Percentiles rank a stretch among this genome's conserved stretches.
Evolutionary conservation across 768 basidiomycete species (phyloP).

Genomic region (Panus rudis): DNA sequence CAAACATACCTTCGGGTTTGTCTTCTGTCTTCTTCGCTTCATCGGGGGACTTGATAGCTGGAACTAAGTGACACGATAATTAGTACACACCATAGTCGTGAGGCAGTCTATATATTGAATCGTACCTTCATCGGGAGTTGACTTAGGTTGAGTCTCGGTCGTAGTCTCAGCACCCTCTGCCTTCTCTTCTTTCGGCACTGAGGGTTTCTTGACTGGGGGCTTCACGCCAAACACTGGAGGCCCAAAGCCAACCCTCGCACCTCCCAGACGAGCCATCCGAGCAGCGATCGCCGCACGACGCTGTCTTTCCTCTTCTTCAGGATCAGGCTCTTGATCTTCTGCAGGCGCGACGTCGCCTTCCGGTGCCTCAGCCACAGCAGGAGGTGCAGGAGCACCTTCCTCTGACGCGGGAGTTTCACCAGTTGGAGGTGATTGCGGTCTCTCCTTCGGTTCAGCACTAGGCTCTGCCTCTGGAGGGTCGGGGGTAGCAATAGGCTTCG

Average conservation of each 20-base stretch:
- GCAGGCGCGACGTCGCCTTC: slow-evolving; percentile 21
- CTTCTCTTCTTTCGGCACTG: slow-evolving; percentile 9
- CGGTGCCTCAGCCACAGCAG: slow-evolving; percentile 12
- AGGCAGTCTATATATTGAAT: too few species aligned
- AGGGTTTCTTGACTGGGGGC: slow-evolving; percentile 32
- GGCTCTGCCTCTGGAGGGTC: slow-evolving; percentile 36
- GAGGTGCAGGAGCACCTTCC: slow-evolving; percentile 4
- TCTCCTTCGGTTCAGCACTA: slow-evolving; percentile 2
- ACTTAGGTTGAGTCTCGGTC: slow-evolving; percentile 14
- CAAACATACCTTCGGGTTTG: too few species aligned
- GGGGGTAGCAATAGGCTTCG: slow-evolving; percentile 28
- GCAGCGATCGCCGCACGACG: slow-evolving; percentile 84
- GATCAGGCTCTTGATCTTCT: slow-evolving; percentile 34
- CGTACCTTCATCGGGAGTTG: background rate
- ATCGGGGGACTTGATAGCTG: too few species aligned
- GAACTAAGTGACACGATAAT: too few species aligned
- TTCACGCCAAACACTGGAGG: slow-evolving; percentile 56
- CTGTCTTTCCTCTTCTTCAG: slow-evolving; percentile 69
- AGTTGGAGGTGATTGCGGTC: too few species aligned
- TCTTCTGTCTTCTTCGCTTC: too few species aligned
- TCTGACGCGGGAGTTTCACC: slow-evolving; percentile 4
- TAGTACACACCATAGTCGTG: too few species aligned
- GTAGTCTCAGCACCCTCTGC: slow-evolving; percentile 17
- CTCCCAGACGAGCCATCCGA: slow-evolving; percentile 89
- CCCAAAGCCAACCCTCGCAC: slow-evolving; percentile 77